Conservation (phyloP, 1,139 yeast genomes). For the Geotrichum cucujoidarum region DNA sequence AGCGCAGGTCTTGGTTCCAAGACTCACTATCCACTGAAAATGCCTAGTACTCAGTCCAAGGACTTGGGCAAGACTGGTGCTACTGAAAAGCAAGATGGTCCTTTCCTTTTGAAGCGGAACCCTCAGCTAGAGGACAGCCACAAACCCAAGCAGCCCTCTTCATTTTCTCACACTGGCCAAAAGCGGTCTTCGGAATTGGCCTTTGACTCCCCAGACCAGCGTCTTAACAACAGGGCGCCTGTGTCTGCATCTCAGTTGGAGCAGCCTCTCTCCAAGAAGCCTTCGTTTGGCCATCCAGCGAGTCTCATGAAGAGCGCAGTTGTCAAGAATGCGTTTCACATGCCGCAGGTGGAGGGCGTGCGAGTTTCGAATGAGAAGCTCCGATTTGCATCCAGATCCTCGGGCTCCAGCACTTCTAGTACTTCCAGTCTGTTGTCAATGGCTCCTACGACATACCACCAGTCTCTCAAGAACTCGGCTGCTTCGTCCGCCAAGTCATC, state of each 20-base stretch:
- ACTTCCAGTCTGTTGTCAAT: background rate
- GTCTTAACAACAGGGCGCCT: conserved; percentile 7
- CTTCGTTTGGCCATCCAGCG: conserved; percentile 8
- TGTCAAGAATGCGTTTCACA: conserved; percentile 6
- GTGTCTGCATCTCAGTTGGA: background rate
- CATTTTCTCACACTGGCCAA: background rate
- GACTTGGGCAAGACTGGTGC: no score
- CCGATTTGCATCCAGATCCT: conserved; percentile 28
- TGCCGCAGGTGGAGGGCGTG: conserved; percentile 36
- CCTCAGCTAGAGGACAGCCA: background rate
- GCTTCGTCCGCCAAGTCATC: background rate
- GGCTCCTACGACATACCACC: conserved; percentile 10
- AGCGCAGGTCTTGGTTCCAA: no score
- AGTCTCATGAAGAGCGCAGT: conserved; percentile 7
- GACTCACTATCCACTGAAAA: no score
- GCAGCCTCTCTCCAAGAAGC: conserved; percentile 12
- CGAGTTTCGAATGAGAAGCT: conserved; percentile 36
- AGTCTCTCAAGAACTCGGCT: conserved; percentile 1
- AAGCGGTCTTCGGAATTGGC: conserved; percentile 20
- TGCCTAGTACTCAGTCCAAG: no score
- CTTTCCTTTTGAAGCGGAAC: background rate
- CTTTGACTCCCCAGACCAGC: conserved; percentile 15
- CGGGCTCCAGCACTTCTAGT: conserved; percentile 11
- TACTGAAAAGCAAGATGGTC: no score
- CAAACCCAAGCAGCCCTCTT: background rate